A percentile compares a stretch with the other conserved stretches of the same genome.
Conservation (phyloP, 2,329 filamentous ascomycete species). For the Fusarium sp. region DNA sequence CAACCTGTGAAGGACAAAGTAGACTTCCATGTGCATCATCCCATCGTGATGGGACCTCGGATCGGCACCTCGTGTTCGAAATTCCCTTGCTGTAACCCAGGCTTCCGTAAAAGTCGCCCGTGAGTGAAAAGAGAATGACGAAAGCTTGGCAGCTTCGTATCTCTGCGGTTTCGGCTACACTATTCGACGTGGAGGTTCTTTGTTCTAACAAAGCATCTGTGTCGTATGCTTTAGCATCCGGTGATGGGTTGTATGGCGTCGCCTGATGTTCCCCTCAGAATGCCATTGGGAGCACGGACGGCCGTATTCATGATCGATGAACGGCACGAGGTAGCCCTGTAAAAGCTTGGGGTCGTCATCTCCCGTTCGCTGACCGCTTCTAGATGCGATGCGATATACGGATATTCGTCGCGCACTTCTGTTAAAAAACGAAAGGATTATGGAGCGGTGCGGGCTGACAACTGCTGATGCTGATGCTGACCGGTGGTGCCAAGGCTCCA, state of each 20-base stretch:
- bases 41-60: neutral
- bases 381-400: neutral
- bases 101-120: neutral
- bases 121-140: slow-evolving; percentile 3
- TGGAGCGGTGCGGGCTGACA: neutral
- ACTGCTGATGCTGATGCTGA: neutral
- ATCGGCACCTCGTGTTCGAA: slow-evolving; percentile 3
- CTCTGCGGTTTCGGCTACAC: neutral
- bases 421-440: neutral
- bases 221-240: neutral
- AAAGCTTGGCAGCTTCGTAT: neutral
- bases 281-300: slow-evolving; percentile 2
- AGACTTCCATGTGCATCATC: neutral
- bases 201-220: neutral
- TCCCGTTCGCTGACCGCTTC: neutral
- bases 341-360: neutral
- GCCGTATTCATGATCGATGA: neutral
- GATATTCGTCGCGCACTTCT: neutral
- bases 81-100: slow-evolving; percentile 1
- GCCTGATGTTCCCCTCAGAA: neutral
- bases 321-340: neutral
- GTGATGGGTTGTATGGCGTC: neutral
- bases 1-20: neutral
- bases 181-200: neutral
- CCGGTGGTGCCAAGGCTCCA: neutral